Percentiles rank a stretch among this genome's conserved stretches.
Evolutionary conservation across 306 rosid genomes (phyloP).

Genomic region (Hippophae tibetana): DNA sequence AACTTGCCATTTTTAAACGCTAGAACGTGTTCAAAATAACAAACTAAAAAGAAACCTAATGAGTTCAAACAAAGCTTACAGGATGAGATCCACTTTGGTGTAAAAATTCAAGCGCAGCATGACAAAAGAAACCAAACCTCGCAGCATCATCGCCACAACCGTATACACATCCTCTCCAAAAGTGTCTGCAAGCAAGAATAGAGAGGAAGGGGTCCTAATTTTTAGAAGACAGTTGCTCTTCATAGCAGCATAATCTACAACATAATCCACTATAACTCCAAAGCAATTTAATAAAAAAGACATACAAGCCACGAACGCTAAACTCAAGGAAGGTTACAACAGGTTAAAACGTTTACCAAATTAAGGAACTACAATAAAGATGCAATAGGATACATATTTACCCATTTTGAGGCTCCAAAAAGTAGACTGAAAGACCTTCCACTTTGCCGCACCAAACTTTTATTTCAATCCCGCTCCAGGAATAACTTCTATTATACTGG

Average conservation of each 20-base stretch:
- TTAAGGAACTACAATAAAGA: slow-evolving; percentile 1
- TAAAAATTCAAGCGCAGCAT: slow-evolving; percentile 87
- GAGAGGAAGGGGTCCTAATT: slow-evolving; percentile 1
- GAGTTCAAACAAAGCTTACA: slow-evolving; percentile 40
- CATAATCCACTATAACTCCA: not conserved
- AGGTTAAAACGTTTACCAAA: not conserved
- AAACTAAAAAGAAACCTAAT: slow-evolving; percentile 1
- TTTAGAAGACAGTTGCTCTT: not conserved
- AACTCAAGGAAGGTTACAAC: not conserved
- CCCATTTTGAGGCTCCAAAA: slow-evolving; percentile 98
- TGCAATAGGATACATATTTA: slow-evolving; percentile 24
- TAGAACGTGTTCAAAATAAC: not conserved
- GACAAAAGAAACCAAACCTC: slow-evolving; percentile 93
- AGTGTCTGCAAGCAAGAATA: slow-evolving; percentile 43
- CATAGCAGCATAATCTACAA: not conserved
- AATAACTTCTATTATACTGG: slow-evolving; percentile 38
- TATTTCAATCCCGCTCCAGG: slow-evolving; percentile 83
- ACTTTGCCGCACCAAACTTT: slow-evolving; percentile 93
- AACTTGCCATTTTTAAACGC: no score
- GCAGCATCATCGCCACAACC: slow-evolving; percentile 79
- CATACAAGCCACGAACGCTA: not conserved
- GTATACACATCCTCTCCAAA: slow-evolving; percentile 62
- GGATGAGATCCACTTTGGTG: slow-evolving; percentile 80
- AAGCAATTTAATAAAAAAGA: not conserved
- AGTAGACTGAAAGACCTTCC: slow-evolving; percentile 83